Percentiles rank a stretch among this genome's conserved stretches.
Conservation (phyloP, 2,329 filamentous ascomycete genomes). For the Aureobasidium sp. region DNA sequence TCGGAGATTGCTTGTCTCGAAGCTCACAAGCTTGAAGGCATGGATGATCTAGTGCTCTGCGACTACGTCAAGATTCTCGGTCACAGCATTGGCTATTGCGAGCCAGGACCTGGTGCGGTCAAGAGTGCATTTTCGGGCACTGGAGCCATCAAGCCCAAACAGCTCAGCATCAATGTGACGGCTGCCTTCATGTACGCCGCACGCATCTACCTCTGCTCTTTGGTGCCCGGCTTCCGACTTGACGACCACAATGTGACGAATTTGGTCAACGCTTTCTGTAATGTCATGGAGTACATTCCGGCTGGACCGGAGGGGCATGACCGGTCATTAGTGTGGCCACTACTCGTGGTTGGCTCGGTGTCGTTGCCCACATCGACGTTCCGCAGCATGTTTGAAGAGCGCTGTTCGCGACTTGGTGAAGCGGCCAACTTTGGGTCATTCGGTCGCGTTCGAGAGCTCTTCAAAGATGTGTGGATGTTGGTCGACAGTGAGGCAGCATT, state of each 20-base stretch:
- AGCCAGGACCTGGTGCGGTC: constrained; percentile 36
- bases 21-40: constrained; percentile 71
- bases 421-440: constrained; percentile 75
- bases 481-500: constrained; percentile 54
- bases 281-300: constrained; percentile 73
- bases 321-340: constrained; percentile 85
- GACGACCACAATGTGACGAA: constrained; percentile 64
- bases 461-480: constrained; percentile 72
- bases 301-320: constrained; percentile 76
- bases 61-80: constrained; percentile 83
- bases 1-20: constrained; percentile 96
- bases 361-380: constrained; percentile 66
- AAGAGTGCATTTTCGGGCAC: constrained; percentile 49
- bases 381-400: constrained; percentile 68
- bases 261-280: constrained; percentile 69
- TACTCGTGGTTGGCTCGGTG: constrained; percentile 76
- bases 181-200: constrained; percentile 85
- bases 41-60: constrained; percentile 80
- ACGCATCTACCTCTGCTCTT: constrained; percentile 91
- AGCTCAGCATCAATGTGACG: constrained; percentile 82
- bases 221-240: constrained; percentile 81
- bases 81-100: constrained; percentile 75
- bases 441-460: constrained; percentile 67
- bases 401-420: constrained; percentile 66
- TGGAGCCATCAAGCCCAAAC: constrained; percentile 69